These are phyloP conservation scores for Aspergillus niger DNA, from an alignment of 2,329 filamentous ascomycete species.

Conservation along the genomic window DNA sequence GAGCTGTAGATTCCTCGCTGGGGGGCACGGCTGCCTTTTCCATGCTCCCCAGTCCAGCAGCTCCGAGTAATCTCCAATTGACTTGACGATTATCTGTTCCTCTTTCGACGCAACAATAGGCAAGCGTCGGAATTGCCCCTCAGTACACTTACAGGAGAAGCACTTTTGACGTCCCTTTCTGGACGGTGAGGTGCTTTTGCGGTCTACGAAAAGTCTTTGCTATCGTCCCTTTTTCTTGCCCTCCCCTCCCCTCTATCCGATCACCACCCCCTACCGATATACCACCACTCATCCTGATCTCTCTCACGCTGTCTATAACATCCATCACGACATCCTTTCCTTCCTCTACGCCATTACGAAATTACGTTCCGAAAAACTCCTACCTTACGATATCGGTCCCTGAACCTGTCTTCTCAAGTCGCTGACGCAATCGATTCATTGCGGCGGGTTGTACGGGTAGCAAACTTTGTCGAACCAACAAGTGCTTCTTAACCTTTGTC, in stretches of 20 bases:
- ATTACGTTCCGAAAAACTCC: constrained; percentile 15
- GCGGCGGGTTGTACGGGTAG: constrained; percentile 17
- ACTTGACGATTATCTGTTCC: constrained; percentile 57
- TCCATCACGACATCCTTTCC: constrained; percentile 16
- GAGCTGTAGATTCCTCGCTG: constrained; percentile 89
- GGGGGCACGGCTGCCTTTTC: constrained; percentile 60
- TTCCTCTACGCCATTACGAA: constrained; percentile 19
- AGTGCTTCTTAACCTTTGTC: constrained; percentile 4
- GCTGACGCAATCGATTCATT: constrained; percentile 26
- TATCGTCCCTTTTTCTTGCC: constrained; percentile 10
- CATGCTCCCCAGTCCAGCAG: constrained; percentile 80
- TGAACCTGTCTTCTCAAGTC: constrained; percentile 12
- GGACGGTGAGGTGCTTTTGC: constrained; percentile 42
- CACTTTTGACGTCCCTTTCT: constrained; percentile 36
- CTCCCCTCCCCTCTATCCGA: constrained; percentile 16
- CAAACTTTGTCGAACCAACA: constrained; percentile 22
- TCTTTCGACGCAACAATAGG: constrained; percentile 48
- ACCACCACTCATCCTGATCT: constrained; percentile 11
- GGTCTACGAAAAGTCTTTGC: constrained; percentile 16
- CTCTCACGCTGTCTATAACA: not conserved
- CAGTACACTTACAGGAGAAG: constrained; percentile 42
- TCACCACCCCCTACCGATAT: constrained; percentile 11
- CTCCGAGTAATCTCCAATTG: constrained; percentile 66
- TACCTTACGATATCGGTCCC: constrained; percentile 10
- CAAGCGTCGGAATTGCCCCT: constrained; percentile 64